Conservation (phyloP, 192 early-diverging fungal genomes). For the Phlyctochytrium arcticum region DNA sequence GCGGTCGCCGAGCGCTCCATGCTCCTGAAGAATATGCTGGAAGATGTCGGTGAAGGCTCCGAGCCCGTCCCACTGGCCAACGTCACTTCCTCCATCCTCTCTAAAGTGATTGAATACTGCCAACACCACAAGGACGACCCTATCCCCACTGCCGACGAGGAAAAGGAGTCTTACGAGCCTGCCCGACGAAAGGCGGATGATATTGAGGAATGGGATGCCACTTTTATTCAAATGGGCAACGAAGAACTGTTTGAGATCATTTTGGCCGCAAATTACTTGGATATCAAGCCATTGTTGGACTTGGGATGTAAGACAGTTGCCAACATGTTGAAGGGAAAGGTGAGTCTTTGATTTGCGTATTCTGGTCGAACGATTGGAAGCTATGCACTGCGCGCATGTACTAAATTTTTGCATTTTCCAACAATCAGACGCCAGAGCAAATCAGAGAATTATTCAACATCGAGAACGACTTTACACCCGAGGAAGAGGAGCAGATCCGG, state of each 20-base stretch:
- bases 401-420: not conserved
- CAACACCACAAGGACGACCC: conserved; percentile 55
- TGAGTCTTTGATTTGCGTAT: not conserved
- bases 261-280: conserved; percentile 87
- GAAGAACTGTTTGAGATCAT: conserved; percentile 58
- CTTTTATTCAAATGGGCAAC: conserved; percentile 55
- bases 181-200: conserved; percentile 37
- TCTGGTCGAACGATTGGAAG: not conserved
- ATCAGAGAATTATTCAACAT: conserved; percentile 97
- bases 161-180: conserved; percentile 33
- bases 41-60: conserved; percentile 67
- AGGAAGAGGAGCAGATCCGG: conserved; percentile 85
- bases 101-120: conserved; percentile 51
- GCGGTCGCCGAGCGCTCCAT: conserved; percentile 65
- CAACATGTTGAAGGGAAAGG: conserved; percentile 95
- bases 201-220: conserved; percentile 54
- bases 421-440: conserved; percentile 59
- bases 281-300: conserved; percentile 95
- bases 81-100: conserved; percentile 45
- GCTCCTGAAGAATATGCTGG: conserved; percentile 75
- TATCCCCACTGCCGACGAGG: conserved; percentile 31
- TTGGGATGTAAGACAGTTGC: conserved; percentile 98
- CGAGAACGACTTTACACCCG: conserved; percentile 89
- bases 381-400: no score
- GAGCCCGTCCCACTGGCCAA: conserved; percentile 56